Evolutionary conservation across 352 stramenopile species (phyloP), one percentile per base, ranked within the genome.

Genomic region (Saprolegnia diclina): DNA sequence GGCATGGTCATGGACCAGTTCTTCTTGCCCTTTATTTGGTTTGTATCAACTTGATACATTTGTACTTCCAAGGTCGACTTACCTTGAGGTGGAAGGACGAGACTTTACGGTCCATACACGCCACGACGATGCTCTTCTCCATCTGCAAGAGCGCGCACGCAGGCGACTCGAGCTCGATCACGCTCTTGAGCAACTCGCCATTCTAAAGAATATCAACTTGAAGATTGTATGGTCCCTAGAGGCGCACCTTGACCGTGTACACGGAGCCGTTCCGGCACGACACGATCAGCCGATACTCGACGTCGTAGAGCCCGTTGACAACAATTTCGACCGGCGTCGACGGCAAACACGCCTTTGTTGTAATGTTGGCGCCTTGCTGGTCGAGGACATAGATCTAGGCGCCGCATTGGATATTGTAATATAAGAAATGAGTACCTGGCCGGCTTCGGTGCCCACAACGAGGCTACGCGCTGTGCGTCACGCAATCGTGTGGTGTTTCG

Each of bases 1-100:
- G 82, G 72, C 86, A 96, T 89, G 16, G 76, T 82, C 52, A 97
- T 50, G 26, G 82, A 93, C 88, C 87, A 96, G 77, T 96, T 94
- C 73, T 95, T 95, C 61, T 94, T 92, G 24, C 90, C 90, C 65
- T 71, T 13, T 3, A 62, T 35, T 35, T 35, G 10, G 19, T 4
- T 29, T 56, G 19, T 32, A 29, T 22, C 48, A 22, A 56, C 48
- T 29, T 32, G 24, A 16, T 22, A 56, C 19, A 56, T 26, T 16
- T 56, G 11, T 24, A 18, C 22, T 9, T 18, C 22, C 52, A n/a
- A 32, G 38, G 16, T 21, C 19, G 19, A 18, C 7, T 3, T 48
- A 71, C 64, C 64, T 96, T 97, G 53, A 96, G 76, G 63, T 95
- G 87, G 63, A 89, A 97, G 16, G 87, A 95, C 48, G 87, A 83